A percentile compares a stretch with the other conserved stretches of the same genome.
Evolutionary conservation across 345 rosid species (phyloP).

Genomic region (Ailanthus altissimus): DNA sequence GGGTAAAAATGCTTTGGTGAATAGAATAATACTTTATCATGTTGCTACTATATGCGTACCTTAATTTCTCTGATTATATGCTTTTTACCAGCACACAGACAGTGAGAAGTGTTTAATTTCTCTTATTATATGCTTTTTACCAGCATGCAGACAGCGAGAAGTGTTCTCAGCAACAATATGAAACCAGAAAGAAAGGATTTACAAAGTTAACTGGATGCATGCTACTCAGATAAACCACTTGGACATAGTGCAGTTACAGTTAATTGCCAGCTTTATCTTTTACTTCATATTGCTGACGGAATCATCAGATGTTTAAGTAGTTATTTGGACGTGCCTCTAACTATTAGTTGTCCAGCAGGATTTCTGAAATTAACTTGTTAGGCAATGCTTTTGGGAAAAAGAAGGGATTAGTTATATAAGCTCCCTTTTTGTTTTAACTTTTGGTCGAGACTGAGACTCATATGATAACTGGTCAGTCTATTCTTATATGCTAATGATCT

Average conservation of each 20-base stretch:
- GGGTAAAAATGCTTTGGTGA: slow-evolving; percentile 27
- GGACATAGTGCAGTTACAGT: slow-evolving; percentile 2
- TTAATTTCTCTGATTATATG: neutral
- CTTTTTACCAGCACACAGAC: slow-evolving; percentile 20
- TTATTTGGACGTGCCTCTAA: slow-evolving; percentile 12
- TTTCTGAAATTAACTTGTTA: neutral
- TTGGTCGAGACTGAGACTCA: neutral
- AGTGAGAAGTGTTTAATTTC: slow-evolving; percentile 9
- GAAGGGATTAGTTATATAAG: neutral
- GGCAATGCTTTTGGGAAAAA: neutral
- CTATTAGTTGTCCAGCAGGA: neutral
- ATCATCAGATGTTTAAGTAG: neutral
- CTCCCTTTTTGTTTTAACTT: neutral
- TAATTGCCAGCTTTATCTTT: neutral
- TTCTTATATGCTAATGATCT: neutral
- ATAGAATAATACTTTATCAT: neutral
- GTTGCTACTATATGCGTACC: neutral
- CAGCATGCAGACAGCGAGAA: slow-evolving; percentile 24
- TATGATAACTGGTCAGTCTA: neutral
- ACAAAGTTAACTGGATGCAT: slow-evolving; percentile 13
- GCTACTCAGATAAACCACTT: slow-evolving; percentile 4
- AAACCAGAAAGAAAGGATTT: slow-evolving; percentile 23
- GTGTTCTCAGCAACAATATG: neutral
- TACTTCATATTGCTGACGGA: neutral
- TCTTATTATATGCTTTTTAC: neutral